Evolutionary conservation across 345 rosid genomes (phyloP), one percentile per base, ranked within the genome.

Genomic region (Populus deltoides): DNA sequence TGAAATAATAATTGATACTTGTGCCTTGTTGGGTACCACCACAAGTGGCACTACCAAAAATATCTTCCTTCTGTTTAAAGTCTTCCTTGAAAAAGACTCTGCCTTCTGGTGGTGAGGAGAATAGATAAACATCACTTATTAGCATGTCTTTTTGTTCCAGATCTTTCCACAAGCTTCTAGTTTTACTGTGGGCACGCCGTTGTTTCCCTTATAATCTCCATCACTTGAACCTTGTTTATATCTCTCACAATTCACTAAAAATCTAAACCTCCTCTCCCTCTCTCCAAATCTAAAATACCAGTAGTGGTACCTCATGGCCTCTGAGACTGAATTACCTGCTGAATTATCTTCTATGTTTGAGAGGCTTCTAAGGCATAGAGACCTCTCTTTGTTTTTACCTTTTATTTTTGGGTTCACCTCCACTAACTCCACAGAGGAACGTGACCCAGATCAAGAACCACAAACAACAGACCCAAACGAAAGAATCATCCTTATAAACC

Each of bases 401-500:
- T 80, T 88, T 76, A 24, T 91, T 63, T 78, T 90, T n/a, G 93
- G 96, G 47, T 82, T 92, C 61, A 62, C 90, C 8, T 55, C 68
- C 77, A 31, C 20, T 65, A 1, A 10, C 47, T 75, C 27, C 70
- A 24, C 39, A 25, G 68, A 81, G 33, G 47, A 66, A 17, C 73
- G 75, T 68, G 63, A 81, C 72, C 83, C 85, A 47, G 92, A 81
- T 66, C 82, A 77, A 49, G 87, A 82, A 1, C 36, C 57, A 8
- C 72, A 67, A 43, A 61, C 43, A 0, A n/a, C 71, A 0, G n/a
- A 69, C 2, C 75, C 82, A 38, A 80, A 81, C 41, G 91, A 89
- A 63, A 88, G 97, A 65, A 84, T 90, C 83, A 59, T 93, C 33
- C 73, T 93, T 2, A 78, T 92, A 51, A 91, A 90, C 77, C 97